Conservation (phyloP, 345 rosid species). For the Ailanthus altissimus region DNA sequence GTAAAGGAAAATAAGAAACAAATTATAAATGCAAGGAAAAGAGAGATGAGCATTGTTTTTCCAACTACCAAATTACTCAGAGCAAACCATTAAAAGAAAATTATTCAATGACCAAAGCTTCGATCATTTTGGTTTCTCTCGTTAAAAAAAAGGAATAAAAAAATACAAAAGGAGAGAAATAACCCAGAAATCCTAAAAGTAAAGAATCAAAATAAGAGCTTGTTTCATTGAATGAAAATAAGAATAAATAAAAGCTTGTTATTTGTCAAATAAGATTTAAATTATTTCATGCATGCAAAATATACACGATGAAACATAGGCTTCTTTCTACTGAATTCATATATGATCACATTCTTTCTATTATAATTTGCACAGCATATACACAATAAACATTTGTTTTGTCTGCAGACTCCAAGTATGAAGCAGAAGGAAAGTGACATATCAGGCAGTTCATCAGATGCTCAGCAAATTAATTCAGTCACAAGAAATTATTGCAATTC, state of each 20-base stretch:
- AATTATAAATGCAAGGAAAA: background rate
- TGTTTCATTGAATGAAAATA: background rate
- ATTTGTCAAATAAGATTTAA: background rate
- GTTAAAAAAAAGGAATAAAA: no score
- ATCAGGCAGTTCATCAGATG: constrained; percentile 33
- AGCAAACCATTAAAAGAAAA: background rate
- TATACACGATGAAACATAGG: constrained; percentile 2
- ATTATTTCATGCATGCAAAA: background rate
- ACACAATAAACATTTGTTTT: constrained; percentile 1
- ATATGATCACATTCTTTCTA: no score
- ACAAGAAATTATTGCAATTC: constrained; percentile 39
- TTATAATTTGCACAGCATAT: background rate
- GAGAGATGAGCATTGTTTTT: background rate
- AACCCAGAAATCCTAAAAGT: background rate
- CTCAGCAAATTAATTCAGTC: constrained; percentile 42
- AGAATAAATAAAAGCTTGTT: no score
- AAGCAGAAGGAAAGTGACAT: constrained; percentile 44
- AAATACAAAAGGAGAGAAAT: background rate
- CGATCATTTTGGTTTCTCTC: background rate
- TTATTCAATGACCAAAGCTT: background rate
- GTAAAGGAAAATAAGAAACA: background rate
- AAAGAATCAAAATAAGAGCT: background rate
- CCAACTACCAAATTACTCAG: background rate
- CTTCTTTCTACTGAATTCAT: constrained; percentile 34
- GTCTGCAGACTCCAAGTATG: constrained; percentile 37